A percentile compares a stretch with the other conserved stretches of the same genome.
These are phyloP conservation scores for Dysphania ambrosioides DNA, from an alignment of 148 eudicot genomes.

Conservation along the genomic window DNA sequence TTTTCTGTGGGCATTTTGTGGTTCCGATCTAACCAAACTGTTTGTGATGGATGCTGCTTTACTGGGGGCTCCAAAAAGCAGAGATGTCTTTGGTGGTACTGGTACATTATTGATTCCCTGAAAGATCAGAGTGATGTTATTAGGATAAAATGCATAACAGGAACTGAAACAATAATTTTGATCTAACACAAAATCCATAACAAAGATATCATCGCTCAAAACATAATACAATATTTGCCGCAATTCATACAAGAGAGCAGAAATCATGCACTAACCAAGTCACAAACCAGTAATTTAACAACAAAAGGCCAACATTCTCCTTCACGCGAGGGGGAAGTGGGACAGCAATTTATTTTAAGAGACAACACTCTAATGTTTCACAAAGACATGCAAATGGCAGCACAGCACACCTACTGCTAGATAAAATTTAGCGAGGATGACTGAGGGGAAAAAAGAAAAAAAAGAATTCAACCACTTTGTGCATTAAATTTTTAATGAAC, in stretches of 20 bases:
- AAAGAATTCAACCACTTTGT: background rate
- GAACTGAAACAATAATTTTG: background rate
- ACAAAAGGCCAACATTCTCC: background rate
- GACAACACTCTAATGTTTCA: background rate
- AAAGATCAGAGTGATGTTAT: slow-evolving; percentile 7
- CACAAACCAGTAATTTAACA: background rate
- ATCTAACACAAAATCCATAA: background rate
- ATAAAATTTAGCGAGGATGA: background rate
- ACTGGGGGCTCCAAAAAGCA: slow-evolving; percentile 26
- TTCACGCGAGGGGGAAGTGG: background rate
- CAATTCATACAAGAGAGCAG: background rate
- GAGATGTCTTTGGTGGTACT: slow-evolving; percentile 18
- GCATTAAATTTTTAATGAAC: background rate
- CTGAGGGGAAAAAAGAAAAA: background rate
- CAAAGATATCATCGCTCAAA: background rate
- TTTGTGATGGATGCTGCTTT: slow-evolving; percentile 26
- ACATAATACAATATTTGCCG: background rate
- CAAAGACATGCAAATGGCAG: background rate
- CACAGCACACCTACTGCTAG: background rate
- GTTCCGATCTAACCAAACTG: slow-evolving; percentile 24
- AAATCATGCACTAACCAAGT: background rate
- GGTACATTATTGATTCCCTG: slow-evolving; percentile 22
- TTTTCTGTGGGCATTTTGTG: slow-evolving; percentile 30
- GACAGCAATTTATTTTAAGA: background rate
- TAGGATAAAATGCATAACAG: background rate